Conservation (phyloP, 2,329 filamentous ascomycete species). For the Fusarium sp. region DNA sequence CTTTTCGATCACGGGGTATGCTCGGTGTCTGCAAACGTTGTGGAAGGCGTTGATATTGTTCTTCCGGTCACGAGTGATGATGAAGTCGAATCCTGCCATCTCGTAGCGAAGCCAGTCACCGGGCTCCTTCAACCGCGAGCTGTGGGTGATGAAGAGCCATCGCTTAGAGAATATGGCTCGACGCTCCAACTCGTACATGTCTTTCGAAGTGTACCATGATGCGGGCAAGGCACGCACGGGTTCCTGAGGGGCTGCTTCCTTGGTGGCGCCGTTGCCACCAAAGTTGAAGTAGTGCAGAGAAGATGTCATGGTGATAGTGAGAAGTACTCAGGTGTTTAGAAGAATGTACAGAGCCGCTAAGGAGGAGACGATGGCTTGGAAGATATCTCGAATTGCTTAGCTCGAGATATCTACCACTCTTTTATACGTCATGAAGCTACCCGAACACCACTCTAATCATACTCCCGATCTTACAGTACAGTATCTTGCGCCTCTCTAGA, state of each 20-base stretch:
- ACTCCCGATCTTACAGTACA: background rate
- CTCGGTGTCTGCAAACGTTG: conserved; percentile 71
- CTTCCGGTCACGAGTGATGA: conserved; percentile 52
- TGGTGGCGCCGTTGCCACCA: background rate
- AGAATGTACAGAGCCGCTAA: background rate
- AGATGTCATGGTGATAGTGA: background rate
- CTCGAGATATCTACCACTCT: background rate
- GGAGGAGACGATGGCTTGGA: background rate
- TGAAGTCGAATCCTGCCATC: conserved; percentile 64
- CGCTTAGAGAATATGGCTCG: conserved; percentile 66
- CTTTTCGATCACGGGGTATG: conserved; percentile 64
- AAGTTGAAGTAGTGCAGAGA: background rate
- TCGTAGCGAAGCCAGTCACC: conserved; percentile 68
- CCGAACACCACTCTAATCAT: background rate
- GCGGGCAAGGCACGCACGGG: conserved; percentile 54
- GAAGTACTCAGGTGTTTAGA: background rate
- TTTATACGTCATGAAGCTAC: background rate
- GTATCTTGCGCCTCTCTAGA: background rate
- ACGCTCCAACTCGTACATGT: conserved; percentile 66
- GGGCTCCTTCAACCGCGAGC: conserved; percentile 57
- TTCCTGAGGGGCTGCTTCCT: background rate
- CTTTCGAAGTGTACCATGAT: conserved; percentile 61
- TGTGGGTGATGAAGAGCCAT: conserved; percentile 66
- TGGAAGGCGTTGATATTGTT: conserved; percentile 67
- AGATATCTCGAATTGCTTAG: background rate